Conservation (phyloP, 805 yeast genomes). For the Saturnispora silvae region DNA sequence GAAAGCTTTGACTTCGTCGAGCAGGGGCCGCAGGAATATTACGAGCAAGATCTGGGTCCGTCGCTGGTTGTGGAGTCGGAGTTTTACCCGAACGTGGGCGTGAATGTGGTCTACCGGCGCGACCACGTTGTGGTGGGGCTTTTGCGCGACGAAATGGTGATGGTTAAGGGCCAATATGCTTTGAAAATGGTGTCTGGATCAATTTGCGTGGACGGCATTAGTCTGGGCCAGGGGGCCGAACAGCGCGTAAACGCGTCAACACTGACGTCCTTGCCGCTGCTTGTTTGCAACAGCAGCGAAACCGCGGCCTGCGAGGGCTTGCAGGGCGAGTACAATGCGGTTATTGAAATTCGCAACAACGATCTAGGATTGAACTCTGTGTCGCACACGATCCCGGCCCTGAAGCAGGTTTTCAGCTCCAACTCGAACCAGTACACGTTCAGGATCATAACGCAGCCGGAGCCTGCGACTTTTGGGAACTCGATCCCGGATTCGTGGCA, state of each 20-base stretch:
- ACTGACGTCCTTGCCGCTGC: constrained; percentile 31
- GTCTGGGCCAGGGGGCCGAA: no score
- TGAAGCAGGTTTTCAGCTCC: constrained; percentile 31
- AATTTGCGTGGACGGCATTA: constrained; percentile 31
- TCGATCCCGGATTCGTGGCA: constrained; percentile 22
- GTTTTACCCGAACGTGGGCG: constrained; percentile 2
- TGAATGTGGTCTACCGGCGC: neutral
- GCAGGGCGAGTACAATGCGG: constrained; percentile 28
- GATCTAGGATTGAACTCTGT: constrained; percentile 37
- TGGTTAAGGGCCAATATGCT: constrained; percentile 38
- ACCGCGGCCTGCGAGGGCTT: constrained; percentile 9
- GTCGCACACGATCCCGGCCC: constrained; percentile 33
- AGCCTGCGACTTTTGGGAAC: constrained; percentile 22
- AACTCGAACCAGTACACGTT: constrained; percentile 27
- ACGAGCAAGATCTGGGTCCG: no score
- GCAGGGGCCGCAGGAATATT: no score
- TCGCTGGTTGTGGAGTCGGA: neutral
- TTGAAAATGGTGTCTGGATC: constrained; percentile 39
- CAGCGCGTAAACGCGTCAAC: constrained; percentile 30
- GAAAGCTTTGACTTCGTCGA: neutral
- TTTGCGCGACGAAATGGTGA: constrained; percentile 22
- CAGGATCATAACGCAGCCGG: constrained; percentile 19
- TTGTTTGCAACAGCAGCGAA: constrained; percentile 23
- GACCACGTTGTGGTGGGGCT: constrained; percentile 28
- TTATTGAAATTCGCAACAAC: constrained; percentile 29